phyloP scores from a whole-genome alignment of 106 monocot species.

The Dioscorea dumetorum region DNA sequence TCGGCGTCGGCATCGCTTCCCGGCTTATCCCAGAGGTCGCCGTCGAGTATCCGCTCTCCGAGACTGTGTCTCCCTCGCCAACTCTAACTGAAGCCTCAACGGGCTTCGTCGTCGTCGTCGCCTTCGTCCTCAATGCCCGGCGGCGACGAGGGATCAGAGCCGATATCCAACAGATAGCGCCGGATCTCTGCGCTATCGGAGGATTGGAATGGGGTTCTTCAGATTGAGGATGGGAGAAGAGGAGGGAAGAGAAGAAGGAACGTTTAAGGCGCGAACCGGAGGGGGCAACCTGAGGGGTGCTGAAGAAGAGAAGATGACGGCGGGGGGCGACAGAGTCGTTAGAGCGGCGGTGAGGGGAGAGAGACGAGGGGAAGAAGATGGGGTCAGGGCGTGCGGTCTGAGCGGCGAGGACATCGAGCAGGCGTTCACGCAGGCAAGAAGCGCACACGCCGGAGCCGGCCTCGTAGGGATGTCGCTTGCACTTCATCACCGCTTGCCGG shows the following conservation, averaged over 20 bases:
- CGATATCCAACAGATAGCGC: conserved; percentile 21
- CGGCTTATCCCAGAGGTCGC: conserved; percentile 18
- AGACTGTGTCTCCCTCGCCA: background rate
- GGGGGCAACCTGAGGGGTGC: conserved; percentile 42
- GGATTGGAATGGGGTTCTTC: conserved; percentile 1
- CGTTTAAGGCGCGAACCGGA: background rate
- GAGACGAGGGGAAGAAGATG: conserved; percentile 20
- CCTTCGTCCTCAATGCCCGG: conserved; percentile 11
- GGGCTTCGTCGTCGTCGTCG: conserved; percentile 14
- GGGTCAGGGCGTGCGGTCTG: conserved; percentile 17
- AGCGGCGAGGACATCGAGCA: conserved; percentile 31
- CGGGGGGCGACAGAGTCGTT: conserved; percentile 5
- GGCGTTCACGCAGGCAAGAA: conserved; percentile 73
- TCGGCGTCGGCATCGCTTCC: conserved; percentile 25
- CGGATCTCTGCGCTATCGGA: background rate
- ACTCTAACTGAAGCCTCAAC: conserved; percentile 13
- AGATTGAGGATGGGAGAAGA: conserved; percentile 26
- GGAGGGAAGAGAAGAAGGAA: conserved; percentile 27
- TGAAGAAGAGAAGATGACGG: conserved; percentile 23
- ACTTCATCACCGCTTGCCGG: conserved; percentile 28
- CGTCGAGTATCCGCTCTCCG: conserved; percentile 15
- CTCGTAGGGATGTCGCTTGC: conserved; percentile 55
- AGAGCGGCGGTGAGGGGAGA: conserved; percentile 37
- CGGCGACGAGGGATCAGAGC: conserved; percentile 12
- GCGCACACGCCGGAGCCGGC: conserved; percentile 61